phyloP scores from a whole-genome alignment of 139 green algal species.

The Mesostigma viride region DNA sequence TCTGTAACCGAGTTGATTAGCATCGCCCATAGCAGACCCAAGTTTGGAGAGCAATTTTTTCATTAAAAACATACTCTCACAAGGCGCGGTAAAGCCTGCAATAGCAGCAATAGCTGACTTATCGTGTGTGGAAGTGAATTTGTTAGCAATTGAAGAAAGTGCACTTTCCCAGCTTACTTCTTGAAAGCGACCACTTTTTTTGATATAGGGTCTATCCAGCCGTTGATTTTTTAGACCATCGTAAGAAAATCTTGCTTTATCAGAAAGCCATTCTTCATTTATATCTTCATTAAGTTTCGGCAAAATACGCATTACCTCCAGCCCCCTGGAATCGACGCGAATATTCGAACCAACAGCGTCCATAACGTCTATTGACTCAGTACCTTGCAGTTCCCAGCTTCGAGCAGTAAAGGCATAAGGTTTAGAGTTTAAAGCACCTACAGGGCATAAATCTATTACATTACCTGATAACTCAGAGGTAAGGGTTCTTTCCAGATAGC shows the following conservation, averaged over 20 bases:
- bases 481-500: constrained; percentile 88
- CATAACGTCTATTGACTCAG: constrained; percentile 82
- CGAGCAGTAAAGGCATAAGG: constrained; percentile 90
- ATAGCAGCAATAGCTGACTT: constrained; percentile 59
- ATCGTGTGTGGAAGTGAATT: constrained; percentile 24
- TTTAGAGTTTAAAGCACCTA: constrained; percentile 94
- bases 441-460: constrained; percentile 96
- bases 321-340: constrained; percentile 54
- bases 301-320: constrained; percentile 75
- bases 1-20: constrained; percentile 80
- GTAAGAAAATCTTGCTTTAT: constrained; percentile 94
- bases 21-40: constrained; percentile 78
- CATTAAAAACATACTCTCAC: too few relatives aligned
- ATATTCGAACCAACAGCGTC: constrained; percentile 85
- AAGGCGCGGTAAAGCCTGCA: too few relatives aligned
- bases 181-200: too few relatives aligned
- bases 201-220: constrained; percentile 73
- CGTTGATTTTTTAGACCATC: constrained; percentile 88
- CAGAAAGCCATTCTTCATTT: constrained; percentile 97
- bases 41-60: too few relatives aligned
- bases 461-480: constrained; percentile 86
- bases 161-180: constrained; percentile 57
- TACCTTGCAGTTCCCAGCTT: constrained; percentile 90
- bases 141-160: constrained; percentile 40
- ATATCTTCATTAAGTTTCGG: constrained; percentile 86